Percentiles rank a stretch among this genome's conserved stretches.
These are phyloP conservation scores for Cichorium intybus DNA, from an alignment of 140 eudicot species.

Conservation along the genomic window DNA sequence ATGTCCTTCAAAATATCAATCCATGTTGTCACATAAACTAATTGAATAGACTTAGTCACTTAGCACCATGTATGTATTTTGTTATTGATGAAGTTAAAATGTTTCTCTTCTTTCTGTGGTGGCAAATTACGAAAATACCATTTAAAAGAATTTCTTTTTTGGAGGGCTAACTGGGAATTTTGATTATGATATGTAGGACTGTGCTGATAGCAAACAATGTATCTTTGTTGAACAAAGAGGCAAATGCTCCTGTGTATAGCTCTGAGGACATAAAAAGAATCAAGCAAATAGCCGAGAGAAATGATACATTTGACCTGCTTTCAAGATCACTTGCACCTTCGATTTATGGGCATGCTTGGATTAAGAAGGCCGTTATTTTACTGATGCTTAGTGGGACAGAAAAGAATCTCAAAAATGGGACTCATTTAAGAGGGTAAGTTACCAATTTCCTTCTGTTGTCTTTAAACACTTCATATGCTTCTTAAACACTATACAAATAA, in stretches of 20 bases:
- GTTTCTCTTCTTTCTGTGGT: too few species aligned
- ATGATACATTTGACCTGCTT: constrained; percentile 87
- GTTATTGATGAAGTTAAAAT: background rate
- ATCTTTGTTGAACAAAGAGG: constrained; percentile 77
- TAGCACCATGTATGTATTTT: background rate
- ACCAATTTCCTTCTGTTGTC: background rate
- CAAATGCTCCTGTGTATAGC: constrained; percentile 69
- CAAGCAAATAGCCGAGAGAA: constrained; percentile 76
- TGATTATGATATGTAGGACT: constrained; percentile 54
- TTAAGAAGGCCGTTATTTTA: constrained; percentile 83
- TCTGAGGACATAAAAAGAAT: constrained; percentile 68
- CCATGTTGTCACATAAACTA: background rate
- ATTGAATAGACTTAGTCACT: background rate
- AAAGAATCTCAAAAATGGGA: constrained; percentile 91
- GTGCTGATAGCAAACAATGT: constrained; percentile 93
- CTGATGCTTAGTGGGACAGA: constrained; percentile 97
- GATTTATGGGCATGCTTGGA: constrained; percentile 93
- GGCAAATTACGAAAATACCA: background rate
- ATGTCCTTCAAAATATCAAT: too few species aligned
- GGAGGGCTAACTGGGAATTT: background rate
- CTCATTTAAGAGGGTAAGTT: constrained; percentile 90
- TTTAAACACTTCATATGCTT: background rate
- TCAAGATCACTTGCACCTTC: constrained; percentile 96
- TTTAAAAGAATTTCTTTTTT: background rate
- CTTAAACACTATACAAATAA: too few species aligned